phyloP scores from a whole-genome alignment of 345 rosid genomes.

The Erodium maritimum region DNA sequence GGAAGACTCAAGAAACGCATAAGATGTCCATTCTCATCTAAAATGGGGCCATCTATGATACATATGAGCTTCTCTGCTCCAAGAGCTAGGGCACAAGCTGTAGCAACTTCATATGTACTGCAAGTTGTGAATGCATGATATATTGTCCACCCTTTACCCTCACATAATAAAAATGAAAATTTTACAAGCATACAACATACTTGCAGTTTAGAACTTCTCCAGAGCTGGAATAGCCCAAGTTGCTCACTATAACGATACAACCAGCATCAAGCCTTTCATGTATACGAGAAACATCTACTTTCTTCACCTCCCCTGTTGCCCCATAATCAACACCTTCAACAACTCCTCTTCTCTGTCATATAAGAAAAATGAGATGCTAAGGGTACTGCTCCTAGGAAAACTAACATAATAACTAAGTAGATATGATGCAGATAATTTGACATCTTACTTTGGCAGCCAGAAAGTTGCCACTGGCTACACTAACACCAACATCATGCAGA shows the following conservation, averaged over 20 bases:
- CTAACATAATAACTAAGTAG: background rate
- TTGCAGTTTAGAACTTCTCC: constrained; percentile 99
- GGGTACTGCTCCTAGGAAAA: background rate
- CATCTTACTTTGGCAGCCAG: constrained; percentile 79
- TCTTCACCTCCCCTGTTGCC: constrained; percentile 93
- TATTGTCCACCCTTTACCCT: background rate
- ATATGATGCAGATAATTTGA: background rate
- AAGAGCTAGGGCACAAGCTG: constrained; percentile 93
- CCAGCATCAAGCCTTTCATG: constrained; percentile 82
- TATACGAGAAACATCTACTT: constrained; percentile 72
- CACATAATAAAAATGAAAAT: no score
- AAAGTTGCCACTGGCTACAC: constrained; percentile 93
- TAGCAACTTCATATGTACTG: constrained; percentile 98
- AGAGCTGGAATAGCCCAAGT: constrained; percentile 86
- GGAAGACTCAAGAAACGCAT: constrained; percentile 76
- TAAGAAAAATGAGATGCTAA: constrained; percentile 5
- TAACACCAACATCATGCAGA: constrained; percentile 81
- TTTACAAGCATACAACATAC: constrained; percentile 32
- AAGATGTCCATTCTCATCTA: constrained; percentile 71
- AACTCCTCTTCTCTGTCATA: constrained; percentile 78
- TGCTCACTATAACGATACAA: constrained; percentile 71
- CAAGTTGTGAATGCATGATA: constrained; percentile 11
- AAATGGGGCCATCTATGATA: constrained; percentile 76
- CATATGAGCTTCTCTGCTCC: constrained; percentile 95
- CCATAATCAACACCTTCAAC: constrained; percentile 90